These are phyloP conservation scores for Populus alba DNA, from an alignment of 345 rosid genomes.

Conservation along the genomic window DNA sequence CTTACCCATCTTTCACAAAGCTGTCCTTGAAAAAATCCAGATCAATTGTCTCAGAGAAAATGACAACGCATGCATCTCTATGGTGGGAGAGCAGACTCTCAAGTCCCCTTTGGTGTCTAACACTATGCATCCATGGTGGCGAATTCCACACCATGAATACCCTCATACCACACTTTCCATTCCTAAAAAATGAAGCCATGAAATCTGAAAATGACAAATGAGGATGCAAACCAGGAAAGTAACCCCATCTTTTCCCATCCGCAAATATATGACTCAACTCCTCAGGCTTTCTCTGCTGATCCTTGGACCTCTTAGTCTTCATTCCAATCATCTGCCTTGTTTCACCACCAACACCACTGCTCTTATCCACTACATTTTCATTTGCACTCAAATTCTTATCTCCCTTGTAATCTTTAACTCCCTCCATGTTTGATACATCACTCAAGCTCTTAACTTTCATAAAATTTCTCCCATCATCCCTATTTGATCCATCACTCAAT, in stretches of 20 bases:
- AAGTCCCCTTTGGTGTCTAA: conserved; percentile 84
- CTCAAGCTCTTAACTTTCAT: not conserved
- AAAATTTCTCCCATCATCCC: not conserved
- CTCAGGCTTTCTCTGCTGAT: conserved; percentile 36
- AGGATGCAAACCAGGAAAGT: conserved; percentile 73
- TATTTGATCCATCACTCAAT: not conserved
- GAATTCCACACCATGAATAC: conserved; percentile 96
- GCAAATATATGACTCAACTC: conserved; percentile 56
- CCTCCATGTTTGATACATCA: not conserved
- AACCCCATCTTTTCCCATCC: conserved; percentile 95
- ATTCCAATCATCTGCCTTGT: conserved; percentile 14
- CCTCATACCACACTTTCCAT: conserved; percentile 53
- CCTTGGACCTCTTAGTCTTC: conserved; percentile 19
- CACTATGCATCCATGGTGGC: conserved; percentile 89
- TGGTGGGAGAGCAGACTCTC: conserved; percentile 83
- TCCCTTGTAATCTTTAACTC: not conserved
- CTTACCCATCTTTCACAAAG: conserved; percentile 86
- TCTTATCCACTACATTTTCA: conserved; percentile 6
- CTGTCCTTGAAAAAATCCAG: conserved; percentile 78
- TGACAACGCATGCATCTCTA: conserved; percentile 74
- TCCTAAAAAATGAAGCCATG: conserved; percentile 59
- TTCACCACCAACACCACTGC: conserved; percentile 10
- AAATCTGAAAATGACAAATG: conserved; percentile 67
- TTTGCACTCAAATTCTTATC: not conserved
- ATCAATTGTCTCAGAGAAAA: conserved; percentile 83